Percentiles rank a stretch among this genome's conserved stretches.
These are phyloP conservation scores for Rhodotorula graminis DNA, from an alignment of 768 basidiomycete genomes.

Conservation along the genomic window DNA sequence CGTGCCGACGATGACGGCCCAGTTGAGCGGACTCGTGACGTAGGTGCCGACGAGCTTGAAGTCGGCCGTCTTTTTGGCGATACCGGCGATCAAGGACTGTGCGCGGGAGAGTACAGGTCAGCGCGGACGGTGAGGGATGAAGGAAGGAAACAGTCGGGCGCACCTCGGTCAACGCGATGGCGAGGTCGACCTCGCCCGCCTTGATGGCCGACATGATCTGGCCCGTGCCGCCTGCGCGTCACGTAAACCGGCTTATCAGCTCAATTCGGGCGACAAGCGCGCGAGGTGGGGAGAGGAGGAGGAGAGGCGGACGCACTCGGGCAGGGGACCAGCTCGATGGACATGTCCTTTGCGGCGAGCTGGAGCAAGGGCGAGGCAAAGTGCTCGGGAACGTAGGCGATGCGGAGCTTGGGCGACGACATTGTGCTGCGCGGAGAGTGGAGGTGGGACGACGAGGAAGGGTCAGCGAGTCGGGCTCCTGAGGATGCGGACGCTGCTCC, in stretches of 20 bases:
- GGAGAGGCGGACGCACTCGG: slow-evolving; percentile 56
- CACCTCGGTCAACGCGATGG: slow-evolving; percentile 79
- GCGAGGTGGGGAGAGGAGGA: background rate
- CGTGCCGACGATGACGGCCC: slow-evolving; percentile 89
- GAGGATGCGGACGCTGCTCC: too few relatives aligned
- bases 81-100: slow-evolving; percentile 73
- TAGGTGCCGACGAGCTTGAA: slow-evolving; percentile 92
- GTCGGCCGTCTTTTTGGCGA: slow-evolving; percentile 69
- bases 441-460: too few relatives aligned
- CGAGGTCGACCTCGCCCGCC: slow-evolving; percentile 72
- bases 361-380: slow-evolving; percentile 90
- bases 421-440: background rate
- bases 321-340: slow-evolving; percentile 81
- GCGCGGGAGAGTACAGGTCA: background rate
- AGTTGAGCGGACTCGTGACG: slow-evolving; percentile 56
- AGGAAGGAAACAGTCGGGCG: background rate
- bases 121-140: background rate
- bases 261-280: background rate
- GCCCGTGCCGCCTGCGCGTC: slow-evolving; percentile 67
- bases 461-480: too few relatives aligned
- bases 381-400: slow-evolving; percentile 51
- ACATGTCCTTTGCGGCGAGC: slow-evolving; percentile 65
- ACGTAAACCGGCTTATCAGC: background rate
- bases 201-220: slow-evolving; percentile 71
- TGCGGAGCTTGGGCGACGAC: slow-evolving; percentile 21